Evolutionary conservation across 2,329 filamentous ascomycete genomes (phyloP).

Genomic region (Xylaria digitata): DNA sequence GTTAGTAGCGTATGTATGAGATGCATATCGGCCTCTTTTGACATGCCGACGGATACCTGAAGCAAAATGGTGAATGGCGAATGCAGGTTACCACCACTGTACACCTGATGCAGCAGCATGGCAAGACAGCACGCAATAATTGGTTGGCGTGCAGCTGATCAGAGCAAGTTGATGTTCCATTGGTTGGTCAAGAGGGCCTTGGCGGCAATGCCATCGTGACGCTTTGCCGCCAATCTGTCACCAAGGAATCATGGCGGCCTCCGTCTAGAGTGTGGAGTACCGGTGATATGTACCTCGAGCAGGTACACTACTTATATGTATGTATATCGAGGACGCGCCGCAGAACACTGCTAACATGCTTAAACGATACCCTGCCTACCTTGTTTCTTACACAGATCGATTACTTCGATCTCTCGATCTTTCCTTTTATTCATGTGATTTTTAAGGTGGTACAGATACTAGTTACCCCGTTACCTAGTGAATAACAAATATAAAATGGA

Average conservation of each 20-base stretch:
- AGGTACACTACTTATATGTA: no score
- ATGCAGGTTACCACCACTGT: conserved; percentile 30
- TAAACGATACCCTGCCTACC: no score
- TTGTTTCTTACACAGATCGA: no score
- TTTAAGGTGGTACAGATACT: no score
- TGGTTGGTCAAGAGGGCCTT: conserved; percentile 37
- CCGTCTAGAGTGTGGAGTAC: conserved; percentile 8
- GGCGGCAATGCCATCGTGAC: conserved; percentile 39
- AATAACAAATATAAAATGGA: no score
- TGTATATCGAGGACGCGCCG: background rate
- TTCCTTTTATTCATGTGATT: no score
- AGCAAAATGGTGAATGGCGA: conserved; percentile 31
- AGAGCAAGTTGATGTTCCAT: conserved; percentile 35
- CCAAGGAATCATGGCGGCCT: conserved; percentile 30
- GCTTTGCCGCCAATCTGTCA: conserved; percentile 38
- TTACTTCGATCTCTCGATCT: no score
- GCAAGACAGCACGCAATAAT: conserved; percentile 33
- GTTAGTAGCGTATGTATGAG: conserved; percentile 24
- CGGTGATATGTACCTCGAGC: no score
- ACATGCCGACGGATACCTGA: conserved; percentile 35
- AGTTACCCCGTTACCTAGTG: no score
- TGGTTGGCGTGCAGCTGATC: conserved; percentile 40
- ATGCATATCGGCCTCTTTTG: conserved; percentile 27
- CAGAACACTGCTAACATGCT: background rate
- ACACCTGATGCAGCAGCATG: conserved; percentile 31